Percentiles rank a stretch among this genome's conserved stretches.
These are phyloP conservation scores for Kazachstania viticola DNA, from an alignment of 805 yeast species.

Conservation along the genomic window DNA sequence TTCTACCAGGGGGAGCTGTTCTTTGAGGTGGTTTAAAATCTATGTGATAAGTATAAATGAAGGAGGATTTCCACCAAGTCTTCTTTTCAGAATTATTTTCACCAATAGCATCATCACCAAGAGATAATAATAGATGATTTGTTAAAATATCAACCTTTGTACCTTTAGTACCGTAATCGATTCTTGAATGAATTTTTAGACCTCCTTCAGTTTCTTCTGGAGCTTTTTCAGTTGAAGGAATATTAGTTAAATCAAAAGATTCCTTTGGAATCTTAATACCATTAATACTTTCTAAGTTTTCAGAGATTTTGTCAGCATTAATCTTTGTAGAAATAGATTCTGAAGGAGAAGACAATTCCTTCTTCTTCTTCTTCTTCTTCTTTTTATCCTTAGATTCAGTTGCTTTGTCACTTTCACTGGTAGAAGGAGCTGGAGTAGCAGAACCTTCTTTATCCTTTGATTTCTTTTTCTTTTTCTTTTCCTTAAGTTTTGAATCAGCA, in stretches of 20 bases:
- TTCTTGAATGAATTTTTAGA: slow-evolving; percentile 7
- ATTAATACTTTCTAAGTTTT: neutral
- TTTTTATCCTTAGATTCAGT: slow-evolving; percentile 1
- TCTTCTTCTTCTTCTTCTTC: slow-evolving; percentile 2
- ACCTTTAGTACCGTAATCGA: slow-evolving; percentile 17
- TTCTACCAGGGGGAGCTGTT: neutral
- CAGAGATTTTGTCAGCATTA: too few relatives aligned
- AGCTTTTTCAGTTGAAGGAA: slow-evolving; percentile 1
- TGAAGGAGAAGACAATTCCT: neutral
- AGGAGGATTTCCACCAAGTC: slow-evolving; percentile 15
- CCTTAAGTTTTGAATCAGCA: neutral
- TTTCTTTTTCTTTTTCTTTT: neutral
- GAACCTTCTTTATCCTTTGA: neutral
- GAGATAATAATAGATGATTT: slow-evolving; percentile 9
- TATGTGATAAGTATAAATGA: slow-evolving; percentile 12
- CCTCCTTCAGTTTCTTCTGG: slow-evolving; percentile 3
- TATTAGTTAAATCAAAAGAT: slow-evolving; percentile 7
- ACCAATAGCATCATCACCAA: slow-evolving; percentile 10
- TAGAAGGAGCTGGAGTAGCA: too few relatives aligned
- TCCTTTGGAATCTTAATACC: slow-evolving; percentile 2
- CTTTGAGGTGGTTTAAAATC: slow-evolving; percentile 6
- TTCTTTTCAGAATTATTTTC: slow-evolving; percentile 2
- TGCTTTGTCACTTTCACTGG: neutral
- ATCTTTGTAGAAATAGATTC: too few relatives aligned
- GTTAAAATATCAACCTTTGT: slow-evolving; percentile 15